These are phyloP conservation scores for Phytophthora tentaculata DNA, from an alignment of 352 stramenopile genomes.

Conservation along the genomic window DNA sequence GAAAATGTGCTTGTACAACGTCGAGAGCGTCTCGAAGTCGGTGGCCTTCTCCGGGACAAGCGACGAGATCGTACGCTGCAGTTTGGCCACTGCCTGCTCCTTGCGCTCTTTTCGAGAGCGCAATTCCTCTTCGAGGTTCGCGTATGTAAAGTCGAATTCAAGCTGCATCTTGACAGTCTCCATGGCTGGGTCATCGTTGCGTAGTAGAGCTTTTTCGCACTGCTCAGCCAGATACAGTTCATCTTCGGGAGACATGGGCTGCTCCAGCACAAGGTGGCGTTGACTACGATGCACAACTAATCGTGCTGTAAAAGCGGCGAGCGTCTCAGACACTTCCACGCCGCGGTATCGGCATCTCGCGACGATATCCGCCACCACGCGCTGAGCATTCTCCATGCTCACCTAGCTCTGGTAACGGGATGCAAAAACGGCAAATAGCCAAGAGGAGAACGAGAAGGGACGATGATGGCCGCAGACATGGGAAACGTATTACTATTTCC, in stretches of 20 bases:
- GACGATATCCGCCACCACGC: conserved; percentile 75
- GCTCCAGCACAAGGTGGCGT: conserved; percentile 73
- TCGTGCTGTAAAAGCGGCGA: conserved; percentile 85
- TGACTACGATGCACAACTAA: conserved; percentile 77
- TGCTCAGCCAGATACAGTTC: conserved; percentile 79
- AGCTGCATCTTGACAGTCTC: conserved; percentile 97
- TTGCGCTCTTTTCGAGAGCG: conserved; percentile 60
- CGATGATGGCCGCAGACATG: conserved; percentile 14
- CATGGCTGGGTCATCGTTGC: conserved; percentile 81
- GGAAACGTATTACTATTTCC: conserved; percentile 10
- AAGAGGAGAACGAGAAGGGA: conserved; percentile 11
- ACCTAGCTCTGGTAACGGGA: background rate
- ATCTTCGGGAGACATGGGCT: conserved; percentile 71
- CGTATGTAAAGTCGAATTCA: conserved; percentile 93
- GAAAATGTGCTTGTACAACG: conserved; percentile 92
- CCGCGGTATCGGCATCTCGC: conserved; percentile 74
- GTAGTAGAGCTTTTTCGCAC: conserved; percentile 77
- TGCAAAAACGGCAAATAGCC: conserved; percentile 20
- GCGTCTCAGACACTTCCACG: conserved; percentile 87
- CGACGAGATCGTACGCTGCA: conserved; percentile 80
- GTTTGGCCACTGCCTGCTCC: conserved; percentile 57
- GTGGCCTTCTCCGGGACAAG: conserved; percentile 78
- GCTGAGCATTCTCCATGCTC: conserved; percentile 69
- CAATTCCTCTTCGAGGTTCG: conserved; percentile 82
- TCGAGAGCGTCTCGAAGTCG: conserved; percentile 92